These are phyloP conservation scores for Eudorina sp. DNA, from an alignment of 139 green algal species.

Conservation along the genomic window DNA sequence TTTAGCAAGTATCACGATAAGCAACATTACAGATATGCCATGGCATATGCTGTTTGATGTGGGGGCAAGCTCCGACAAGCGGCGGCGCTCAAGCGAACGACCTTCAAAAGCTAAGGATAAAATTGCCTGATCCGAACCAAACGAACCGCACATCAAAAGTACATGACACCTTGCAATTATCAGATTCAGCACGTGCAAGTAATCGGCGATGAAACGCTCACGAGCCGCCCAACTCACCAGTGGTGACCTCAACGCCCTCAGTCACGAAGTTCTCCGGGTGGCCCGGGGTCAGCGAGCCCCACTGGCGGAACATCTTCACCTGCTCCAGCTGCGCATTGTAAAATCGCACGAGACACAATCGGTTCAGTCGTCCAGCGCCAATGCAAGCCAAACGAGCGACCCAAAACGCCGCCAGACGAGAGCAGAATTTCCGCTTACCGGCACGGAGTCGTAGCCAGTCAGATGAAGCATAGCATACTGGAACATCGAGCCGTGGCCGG, in stretches of 20 bases:
- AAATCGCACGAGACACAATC: background rate
- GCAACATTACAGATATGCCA: no score
- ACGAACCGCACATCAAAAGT: no score
- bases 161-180: no score
- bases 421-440: conserved; percentile 65
- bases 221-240: conserved; percentile 69
- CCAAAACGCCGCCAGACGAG: background rate
- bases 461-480: conserved; percentile 98
- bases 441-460: conserved; percentile 91
- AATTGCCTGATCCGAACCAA: no score
- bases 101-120: no score
- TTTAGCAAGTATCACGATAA: no score
- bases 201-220: conserved; percentile 27
- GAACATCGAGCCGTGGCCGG: conserved; percentile 99
- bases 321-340: conserved; percentile 89
- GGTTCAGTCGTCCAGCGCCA: no score
- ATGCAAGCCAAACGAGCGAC: background rate
- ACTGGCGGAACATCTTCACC: conserved; percentile 98
- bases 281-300: conserved; percentile 92
- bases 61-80: no score
- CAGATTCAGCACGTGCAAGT: no score
- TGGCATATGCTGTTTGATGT: no score
- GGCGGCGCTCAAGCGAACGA: no score
- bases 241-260: conserved; percentile 97
- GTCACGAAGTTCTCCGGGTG: conserved; percentile 99